Percentiles rank a stretch among this genome's conserved stretches.
These are phyloP conservation scores for Hypsizygus marmoreus DNA, from an alignment of 768 basidiomycete species.

Conservation along the genomic window DNA sequence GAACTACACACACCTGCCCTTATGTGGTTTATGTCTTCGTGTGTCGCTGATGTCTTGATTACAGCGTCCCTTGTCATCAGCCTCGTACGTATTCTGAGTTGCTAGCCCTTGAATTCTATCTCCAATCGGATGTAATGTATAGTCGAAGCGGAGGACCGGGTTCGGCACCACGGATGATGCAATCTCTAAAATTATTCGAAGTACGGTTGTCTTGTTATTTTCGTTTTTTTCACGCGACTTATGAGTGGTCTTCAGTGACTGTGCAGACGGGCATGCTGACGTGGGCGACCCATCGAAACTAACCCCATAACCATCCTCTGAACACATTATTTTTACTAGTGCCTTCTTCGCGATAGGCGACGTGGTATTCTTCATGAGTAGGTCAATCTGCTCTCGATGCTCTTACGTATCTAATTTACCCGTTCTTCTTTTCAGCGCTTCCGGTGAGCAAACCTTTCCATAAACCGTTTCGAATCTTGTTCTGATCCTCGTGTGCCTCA, in stretches of 20 bases:
- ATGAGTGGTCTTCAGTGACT: constrained; percentile 27
- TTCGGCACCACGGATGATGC: constrained; percentile 36
- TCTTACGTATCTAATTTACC: not conserved
- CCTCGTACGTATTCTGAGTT: constrained; percentile 34
- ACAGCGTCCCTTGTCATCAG: constrained; percentile 41
- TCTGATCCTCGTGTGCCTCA: constrained; percentile 14
- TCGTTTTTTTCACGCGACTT: not conserved
- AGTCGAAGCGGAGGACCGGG: constrained; percentile 40
- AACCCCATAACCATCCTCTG: too few species aligned
- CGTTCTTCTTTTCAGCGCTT: constrained; percentile 28
- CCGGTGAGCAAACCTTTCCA: constrained; percentile 25
- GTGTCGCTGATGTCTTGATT: constrained; percentile 49
- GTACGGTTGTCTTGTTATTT: constrained; percentile 20
- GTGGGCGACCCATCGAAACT: constrained; percentile 21
- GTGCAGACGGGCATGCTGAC: constrained; percentile 47
- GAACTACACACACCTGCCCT: constrained; percentile 33
- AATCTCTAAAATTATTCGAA: constrained; percentile 33
- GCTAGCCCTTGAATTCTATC: not conserved
- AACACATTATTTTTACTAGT: too few species aligned
- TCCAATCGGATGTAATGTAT: constrained; percentile 2
- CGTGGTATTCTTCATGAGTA: constrained; percentile 49
- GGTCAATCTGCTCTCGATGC: constrained; percentile 13
- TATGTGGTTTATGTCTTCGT: constrained; percentile 47
- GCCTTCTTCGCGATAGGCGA: constrained; percentile 45
- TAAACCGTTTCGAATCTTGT: not conserved